Evolutionary conservation across 352 stramenopile species (phyloP).

Genomic region (Thraustotheca clavata): DNA sequence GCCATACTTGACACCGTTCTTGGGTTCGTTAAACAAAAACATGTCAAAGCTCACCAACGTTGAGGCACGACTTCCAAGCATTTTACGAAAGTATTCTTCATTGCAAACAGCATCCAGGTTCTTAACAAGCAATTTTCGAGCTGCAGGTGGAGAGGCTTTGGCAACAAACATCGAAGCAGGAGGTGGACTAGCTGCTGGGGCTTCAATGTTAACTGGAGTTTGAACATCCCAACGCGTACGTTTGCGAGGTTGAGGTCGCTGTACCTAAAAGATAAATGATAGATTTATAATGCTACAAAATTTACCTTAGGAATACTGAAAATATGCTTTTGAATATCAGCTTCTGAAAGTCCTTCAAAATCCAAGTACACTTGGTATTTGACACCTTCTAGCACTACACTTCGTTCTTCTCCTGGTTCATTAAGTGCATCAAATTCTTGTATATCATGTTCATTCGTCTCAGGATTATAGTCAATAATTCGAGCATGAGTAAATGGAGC

Average conservation of each 20-base stretch:
- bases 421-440: no score
- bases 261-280: constrained; percentile 9
- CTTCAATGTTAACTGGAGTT: background rate
- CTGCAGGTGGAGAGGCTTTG: background rate
- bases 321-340: constrained; percentile 45
- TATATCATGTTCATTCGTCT: background rate
- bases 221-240: background rate
- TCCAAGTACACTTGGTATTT: constrained; percentile 69
- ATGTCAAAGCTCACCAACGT: constrained; percentile 45
- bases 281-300: no score
- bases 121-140: constrained; percentile 8
- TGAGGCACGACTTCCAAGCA: constrained; percentile 14
- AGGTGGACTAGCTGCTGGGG: background rate
- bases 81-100: background rate
- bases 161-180: background rate
- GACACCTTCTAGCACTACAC: background rate
- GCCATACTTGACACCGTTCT: constrained; percentile 31
- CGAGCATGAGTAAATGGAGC: constrained; percentile 44
- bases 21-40: constrained; percentile 52
- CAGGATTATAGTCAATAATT: constrained; percentile 31
- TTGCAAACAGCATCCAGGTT: background rate
- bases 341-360: constrained; percentile 37
- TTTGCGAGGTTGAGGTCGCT: background rate
- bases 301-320: constrained; percentile 71
- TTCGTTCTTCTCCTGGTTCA: background rate